Conservation (phyloP, 2,329 filamentous ascomycete species). For the Diplodia mutila region DNA sequence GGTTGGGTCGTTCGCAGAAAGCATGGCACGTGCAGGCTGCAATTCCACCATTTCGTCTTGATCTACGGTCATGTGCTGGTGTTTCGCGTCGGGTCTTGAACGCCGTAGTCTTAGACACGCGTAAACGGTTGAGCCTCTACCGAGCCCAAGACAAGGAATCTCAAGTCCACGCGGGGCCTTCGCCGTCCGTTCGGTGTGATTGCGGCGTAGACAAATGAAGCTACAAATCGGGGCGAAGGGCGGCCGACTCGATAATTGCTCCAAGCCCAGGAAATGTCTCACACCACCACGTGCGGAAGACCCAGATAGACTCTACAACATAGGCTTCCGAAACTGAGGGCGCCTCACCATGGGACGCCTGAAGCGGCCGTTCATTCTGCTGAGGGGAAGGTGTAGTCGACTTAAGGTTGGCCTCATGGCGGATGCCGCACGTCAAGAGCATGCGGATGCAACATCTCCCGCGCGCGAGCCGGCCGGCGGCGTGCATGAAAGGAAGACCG, state of each 20-base stretch:
- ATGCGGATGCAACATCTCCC: slow-evolving; percentile 19
- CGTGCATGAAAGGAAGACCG: slow-evolving; percentile 19
- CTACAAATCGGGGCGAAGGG: neutral
- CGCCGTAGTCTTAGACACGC: slow-evolving; percentile 15
- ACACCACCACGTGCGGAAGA: slow-evolving; percentile 13
- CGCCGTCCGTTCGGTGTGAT: neutral
- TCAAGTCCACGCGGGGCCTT: neutral
- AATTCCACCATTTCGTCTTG: neutral
- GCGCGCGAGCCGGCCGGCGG: slow-evolving; percentile 16
- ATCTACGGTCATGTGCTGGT: neutral
- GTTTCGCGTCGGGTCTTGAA: slow-evolving; percentile 5
- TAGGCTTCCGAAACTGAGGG: slow-evolving; percentile 7
- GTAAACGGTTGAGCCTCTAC: slow-evolving; percentile 6
- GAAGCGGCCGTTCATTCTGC: neutral
- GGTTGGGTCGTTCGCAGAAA: neutral
- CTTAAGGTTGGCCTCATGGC: slow-evolving; percentile 21
- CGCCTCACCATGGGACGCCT: neutral
- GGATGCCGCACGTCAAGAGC: slow-evolving; percentile 20
- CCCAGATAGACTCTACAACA: slow-evolving; percentile 2
- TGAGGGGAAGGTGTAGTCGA: slow-evolving; percentile 15
- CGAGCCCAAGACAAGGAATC: neutral
- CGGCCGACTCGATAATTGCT: neutral
- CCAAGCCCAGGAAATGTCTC: neutral
- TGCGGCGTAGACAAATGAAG: neutral
- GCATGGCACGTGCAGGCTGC: neutral